Evolutionary conservation across 2,329 filamentous ascomycete genomes (phyloP), one percentile per base, ranked within the genome.

Genomic region (Botrytis byssoidea): DNA sequence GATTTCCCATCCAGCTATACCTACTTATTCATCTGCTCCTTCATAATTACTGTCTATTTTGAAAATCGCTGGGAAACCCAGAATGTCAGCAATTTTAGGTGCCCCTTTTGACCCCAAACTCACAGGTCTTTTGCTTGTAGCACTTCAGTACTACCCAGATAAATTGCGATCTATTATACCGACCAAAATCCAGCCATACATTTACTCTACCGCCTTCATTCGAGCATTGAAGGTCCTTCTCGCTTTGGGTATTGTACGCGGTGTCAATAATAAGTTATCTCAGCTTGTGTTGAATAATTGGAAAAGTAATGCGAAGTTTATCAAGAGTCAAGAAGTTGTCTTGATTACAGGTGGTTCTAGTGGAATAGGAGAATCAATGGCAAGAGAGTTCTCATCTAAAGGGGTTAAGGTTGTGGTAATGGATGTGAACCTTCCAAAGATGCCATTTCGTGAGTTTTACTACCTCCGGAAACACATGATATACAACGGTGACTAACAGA

Each of bases 341-440:
- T 84, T 94, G 57, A 86, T 95, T n/a, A 94, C 92, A 0, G 93
- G 93, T 10, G 93, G 92, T 10, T 88, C 90, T 65, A 88, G 88
- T 75, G 93, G 92, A 0, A 93, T 95, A 57, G 71, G 71, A 40
- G 71, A 73, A 55, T 83, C 86, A 59, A 86, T 93, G 25, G 91
- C 91, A 20, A 84, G 86, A 75, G 81, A 90, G 67, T 85, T 95
- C 37, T 89, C 89, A 1, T 87, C 89, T 79, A 83, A 83, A 73
- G 89, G 88, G 2, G 85, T 92, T 75, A 92, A 88, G 77, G 90
- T 94, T 48, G 90, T 90, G 0, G 89, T 94, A 5, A 81, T 95
- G 44, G 92, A 95, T 82, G 84, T 93, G 44, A 88, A 90, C 77
- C 84, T 85, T 14, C 82, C 90, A 79, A 86, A 75, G 61, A 65